Evolutionary conservation across 306 rosid genomes (phyloP), one percentile per base, ranked within the genome.

Genomic region (Pyrus bretschneideri): DNA sequence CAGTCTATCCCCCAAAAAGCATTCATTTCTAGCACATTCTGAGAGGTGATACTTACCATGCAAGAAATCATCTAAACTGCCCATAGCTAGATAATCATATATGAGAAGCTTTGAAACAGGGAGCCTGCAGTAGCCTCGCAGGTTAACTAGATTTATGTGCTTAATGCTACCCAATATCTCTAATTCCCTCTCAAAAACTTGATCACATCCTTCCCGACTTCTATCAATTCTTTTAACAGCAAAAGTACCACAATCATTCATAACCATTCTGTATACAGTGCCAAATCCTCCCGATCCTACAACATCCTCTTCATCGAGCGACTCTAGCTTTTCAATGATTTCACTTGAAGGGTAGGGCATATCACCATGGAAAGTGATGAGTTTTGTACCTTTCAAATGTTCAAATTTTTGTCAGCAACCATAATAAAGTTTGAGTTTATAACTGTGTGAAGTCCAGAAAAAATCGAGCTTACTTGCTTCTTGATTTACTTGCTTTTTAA

Each of bases 231-330:
- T 74, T 87, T 96, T 96, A 71, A 96, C 98, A 44, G 99, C 99
- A 84, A 93, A 96, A 29, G 91, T 84, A 66, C 93, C 94, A 21
- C 93, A 77, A 76, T 96, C 98, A 79, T 89, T 92, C 98, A 96
- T 96, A 60, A 91, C 93, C 99, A 93, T 96, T 51, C 94, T 86
- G 78, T 91, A 92, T 54, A 96, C 99, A 15, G 96, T 92, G 45
- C 97, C 99, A 54, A 87, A 87, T 44, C 97, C 99, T 51, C 99
- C 99, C 1, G 98, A 91, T 10, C 99, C 99, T 54, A 96, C 89
- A 63, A 91, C 67, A 82, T 91, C 84, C 75, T 86, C 91, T 77
- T 91, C 93, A 54, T 89, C 92, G 15, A 96, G 92, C 38, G 94
- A 79, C 82, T 93, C 98, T 73, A 96, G 78, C 87, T 96, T 96